Conservation (phyloP, 2,329 filamentous ascomycete genomes). For the Diaporthe ilicicola region DNA sequence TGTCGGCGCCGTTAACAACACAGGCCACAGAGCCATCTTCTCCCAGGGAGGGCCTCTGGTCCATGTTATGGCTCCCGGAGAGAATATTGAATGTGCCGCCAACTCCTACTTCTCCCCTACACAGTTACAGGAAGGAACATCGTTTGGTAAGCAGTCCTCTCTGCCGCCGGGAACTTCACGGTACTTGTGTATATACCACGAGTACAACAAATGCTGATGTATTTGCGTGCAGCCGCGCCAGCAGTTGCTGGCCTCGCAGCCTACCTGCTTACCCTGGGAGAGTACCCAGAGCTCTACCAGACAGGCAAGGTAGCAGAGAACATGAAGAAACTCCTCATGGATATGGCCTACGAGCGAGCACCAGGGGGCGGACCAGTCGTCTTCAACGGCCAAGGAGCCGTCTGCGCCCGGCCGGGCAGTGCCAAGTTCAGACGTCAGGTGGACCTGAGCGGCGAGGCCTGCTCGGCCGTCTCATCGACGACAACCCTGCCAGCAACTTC, state of each 20-base stretch:
- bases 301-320: constrained; percentile 14
- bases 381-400: constrained; percentile 7
- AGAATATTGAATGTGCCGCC: constrained; percentile 4
- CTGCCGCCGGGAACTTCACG: too few relatives aligned
- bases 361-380: background rate
- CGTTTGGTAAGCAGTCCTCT: background rate
- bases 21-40: constrained; percentile 10
- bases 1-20: constrained; percentile 14
- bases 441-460: constrained; percentile 9
- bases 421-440: constrained; percentile 13
- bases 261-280: constrained; percentile 14
- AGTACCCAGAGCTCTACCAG: constrained; percentile 16
- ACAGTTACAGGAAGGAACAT: constrained; percentile 19
- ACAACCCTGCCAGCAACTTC: background rate
- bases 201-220: background rate
- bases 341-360: background rate
- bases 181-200: background rate
- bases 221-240: background rate
- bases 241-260: constrained; percentile 15
- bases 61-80: constrained; percentile 8
- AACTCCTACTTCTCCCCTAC: background rate
- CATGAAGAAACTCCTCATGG: constrained; percentile 15
- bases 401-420: background rate
- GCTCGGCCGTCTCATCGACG: background rate
- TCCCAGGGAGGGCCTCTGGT: constrained; percentile 9